phyloP scores from a whole-genome alignment of 164 flowering plant genomes.

The Vitis riparia region DNA sequence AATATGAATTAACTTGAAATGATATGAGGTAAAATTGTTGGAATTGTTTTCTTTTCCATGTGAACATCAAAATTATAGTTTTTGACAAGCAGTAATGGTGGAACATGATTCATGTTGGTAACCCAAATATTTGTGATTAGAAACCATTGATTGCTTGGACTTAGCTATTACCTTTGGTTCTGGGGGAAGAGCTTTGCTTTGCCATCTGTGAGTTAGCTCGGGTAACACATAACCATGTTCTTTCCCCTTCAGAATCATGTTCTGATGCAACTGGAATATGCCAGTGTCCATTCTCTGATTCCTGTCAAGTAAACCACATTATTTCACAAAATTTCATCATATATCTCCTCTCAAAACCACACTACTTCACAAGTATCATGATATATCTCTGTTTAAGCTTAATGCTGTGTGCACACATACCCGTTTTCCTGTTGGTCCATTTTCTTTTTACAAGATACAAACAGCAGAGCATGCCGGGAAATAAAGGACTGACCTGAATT shows the following conservation, averaged over 20 bases:
- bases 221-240: slow-evolving; percentile 70
- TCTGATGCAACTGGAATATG: slow-evolving; percentile 71
- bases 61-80: too few relatives aligned
- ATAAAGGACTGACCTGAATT: slow-evolving; percentile 60
- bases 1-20: too few relatives aligned
- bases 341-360: background rate
- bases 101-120: background rate
- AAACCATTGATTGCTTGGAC: background rate
- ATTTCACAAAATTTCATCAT: too few relatives aligned
- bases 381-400: too few relatives aligned
- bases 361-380: background rate
- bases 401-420: too few relatives aligned
- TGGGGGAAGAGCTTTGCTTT: slow-evolving; percentile 20
- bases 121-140: background rate
- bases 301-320: slow-evolving; percentile 35
- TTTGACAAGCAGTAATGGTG: background rate
- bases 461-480: background rate
- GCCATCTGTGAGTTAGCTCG: slow-evolving; percentile 27
- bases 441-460: background rate
- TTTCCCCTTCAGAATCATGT: slow-evolving; percentile 41
- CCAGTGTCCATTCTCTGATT: slow-evolving; percentile 80
- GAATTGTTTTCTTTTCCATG: too few relatives aligned
- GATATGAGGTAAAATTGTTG: too few relatives aligned
- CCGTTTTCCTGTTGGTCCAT: background rate
- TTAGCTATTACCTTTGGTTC: slow-evolving; percentile 34